Base-by-base conservation (phyloP, 495 filamentous ascomycete genomes). In the Podospora anserina region DNA sequence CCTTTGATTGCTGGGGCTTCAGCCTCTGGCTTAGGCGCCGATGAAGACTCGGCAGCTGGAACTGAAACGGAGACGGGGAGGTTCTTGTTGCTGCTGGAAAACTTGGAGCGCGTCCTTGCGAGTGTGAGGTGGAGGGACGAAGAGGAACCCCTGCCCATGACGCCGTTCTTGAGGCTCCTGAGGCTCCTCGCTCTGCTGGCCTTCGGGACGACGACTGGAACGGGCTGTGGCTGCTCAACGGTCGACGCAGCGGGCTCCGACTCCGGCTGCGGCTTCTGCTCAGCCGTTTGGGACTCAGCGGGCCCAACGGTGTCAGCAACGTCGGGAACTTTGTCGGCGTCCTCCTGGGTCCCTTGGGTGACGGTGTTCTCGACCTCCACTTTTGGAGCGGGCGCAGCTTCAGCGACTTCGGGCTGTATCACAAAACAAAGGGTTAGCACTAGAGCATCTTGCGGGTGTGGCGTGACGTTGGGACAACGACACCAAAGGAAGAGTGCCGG, bases 291-390 rank as follows among this genome's bases (percentile, higher is more conserved):
- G 76, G 72, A 5, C 39, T 74, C 60, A 76, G 68, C 34, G 74
- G 74, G 26, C 72, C 72, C 67, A 77, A 69, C 39, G 75, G 72
- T 58, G 67, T 76, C 65, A 74, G 44, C 61, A 74, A 61, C 56
- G 69, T 76, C 56, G 69, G 68, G 61, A 68, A 72, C n/a, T 27
- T 34, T 57, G 63, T 67, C 39, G 61, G 64, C 16, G 60, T 67
- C 30, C 70, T 66, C 23, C 65, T 65, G 16, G 53, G 55, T 7
- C 64, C 53, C 53, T 67, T 63, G 34, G 61, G 69, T 32, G n/a
- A 19, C 59, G 64, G 68, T 32, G 68, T 64, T 63, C 66, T 71
- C 63, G 68, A 68, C 62, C 44, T 75, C 34, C 64, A 55, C 67
- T 68, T 30, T 27, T 53, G 54, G 62, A 34, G 61, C 34, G 54